A percentile compares a stretch with the other conserved stretches of the same genome.
These are phyloP conservation scores for Diaporthe batatas DNA, from an alignment of 2,329 filamentous ascomycete genomes.

Conservation along the genomic window DNA sequence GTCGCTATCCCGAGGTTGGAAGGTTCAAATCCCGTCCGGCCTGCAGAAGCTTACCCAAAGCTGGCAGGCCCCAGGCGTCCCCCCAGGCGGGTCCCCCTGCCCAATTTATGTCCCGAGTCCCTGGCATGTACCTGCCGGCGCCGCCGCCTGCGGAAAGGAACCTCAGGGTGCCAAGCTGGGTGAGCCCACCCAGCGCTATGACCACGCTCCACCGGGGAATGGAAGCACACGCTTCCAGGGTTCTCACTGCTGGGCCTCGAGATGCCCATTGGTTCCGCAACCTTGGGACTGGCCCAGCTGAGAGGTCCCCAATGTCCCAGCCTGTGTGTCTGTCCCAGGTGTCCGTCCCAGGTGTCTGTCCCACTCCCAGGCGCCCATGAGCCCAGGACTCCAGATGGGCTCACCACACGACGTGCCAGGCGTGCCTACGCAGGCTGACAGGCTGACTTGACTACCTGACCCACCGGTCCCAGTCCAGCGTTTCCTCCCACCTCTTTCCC, in stretches of 20 bases:
- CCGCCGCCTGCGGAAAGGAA: background rate
- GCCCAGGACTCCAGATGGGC: background rate
- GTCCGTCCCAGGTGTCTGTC: slow-evolving; percentile 20
- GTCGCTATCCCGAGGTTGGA: slow-evolving; percentile 1
- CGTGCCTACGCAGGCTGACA: background rate
- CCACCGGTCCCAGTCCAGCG: slow-evolving; percentile 14
- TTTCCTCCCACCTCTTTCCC: slow-evolving; percentile 20
- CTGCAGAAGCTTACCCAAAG: slow-evolving; percentile 33
- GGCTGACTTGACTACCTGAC: background rate
- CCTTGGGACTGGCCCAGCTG: slow-evolving; percentile 39
- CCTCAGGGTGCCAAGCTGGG: background rate
- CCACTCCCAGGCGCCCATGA: background rate
- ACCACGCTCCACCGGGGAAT: slow-evolving; percentile 30
- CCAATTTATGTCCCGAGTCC: background rate
- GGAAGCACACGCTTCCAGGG: slow-evolving; percentile 32
- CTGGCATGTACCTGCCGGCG: background rate
- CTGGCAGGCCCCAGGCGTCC: background rate
- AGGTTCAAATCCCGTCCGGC: slow-evolving; percentile 27
- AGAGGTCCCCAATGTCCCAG: slow-evolving; percentile 32
- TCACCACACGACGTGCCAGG: background rate
- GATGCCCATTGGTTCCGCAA: slow-evolving; percentile 36
- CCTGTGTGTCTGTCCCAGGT: slow-evolving; percentile 12
- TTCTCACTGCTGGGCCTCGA: slow-evolving; percentile 4
- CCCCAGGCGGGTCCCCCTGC: background rate
- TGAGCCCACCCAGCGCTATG: slow-evolving; percentile 11